Conservation (phyloP, 2,329 filamentous ascomycete species). For the Setomelanomma holmii region DNA sequence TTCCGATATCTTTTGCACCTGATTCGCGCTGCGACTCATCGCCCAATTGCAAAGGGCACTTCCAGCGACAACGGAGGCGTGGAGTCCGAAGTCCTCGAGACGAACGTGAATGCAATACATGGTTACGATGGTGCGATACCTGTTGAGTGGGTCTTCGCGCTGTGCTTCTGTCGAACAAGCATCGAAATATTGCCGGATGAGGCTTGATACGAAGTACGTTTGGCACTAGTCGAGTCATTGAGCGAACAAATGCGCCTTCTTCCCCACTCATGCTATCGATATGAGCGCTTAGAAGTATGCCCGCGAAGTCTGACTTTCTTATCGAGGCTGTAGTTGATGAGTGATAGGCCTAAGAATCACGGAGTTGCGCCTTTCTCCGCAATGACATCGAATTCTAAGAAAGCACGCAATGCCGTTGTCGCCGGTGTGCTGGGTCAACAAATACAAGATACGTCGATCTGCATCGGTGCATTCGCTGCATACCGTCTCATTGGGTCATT, state of each 20-base stretch:
- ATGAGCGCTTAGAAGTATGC: background rate
- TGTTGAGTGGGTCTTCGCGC: background rate
- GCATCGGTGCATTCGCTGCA: too few species aligned
- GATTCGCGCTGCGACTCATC: background rate
- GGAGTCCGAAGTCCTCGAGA: background rate
- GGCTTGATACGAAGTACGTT: background rate
- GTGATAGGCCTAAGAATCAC: too few species aligned
- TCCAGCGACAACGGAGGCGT: background rate
- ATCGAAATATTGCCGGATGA: background rate
- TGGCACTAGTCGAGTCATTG: constrained; percentile 1
- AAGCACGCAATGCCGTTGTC: constrained; percentile 6
- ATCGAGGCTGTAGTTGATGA: too few species aligned
- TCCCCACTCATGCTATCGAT: background rate
- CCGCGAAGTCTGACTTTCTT: background rate
- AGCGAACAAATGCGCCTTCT: background rate
- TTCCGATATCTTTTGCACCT: too few species aligned
- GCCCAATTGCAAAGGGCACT: background rate
- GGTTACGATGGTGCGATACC: constrained; percentile 3
- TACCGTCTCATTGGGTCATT: too few species aligned
- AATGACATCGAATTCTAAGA: background rate
- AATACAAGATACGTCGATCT: too few species aligned
- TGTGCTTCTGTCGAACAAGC: background rate
- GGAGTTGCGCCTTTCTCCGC: background rate
- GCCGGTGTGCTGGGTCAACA: background rate
- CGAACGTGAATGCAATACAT: constrained; percentile 2